Conservation (phyloP, 2,329 filamentous ascomycete species). For the Stachybotrys chartarum region DNA sequence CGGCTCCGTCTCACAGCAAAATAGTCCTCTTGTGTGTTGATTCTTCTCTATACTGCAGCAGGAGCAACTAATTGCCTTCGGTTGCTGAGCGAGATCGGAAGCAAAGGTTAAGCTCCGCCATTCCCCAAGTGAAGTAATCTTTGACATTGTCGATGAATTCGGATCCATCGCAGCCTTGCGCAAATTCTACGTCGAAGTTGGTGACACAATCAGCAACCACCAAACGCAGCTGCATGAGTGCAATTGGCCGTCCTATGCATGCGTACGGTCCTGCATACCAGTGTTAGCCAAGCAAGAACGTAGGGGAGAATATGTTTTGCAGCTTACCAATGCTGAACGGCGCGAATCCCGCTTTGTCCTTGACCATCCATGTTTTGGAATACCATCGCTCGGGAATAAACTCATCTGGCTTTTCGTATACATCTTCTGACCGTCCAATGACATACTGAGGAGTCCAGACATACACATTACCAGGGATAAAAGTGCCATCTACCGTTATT, state of each 20-base stretch:
- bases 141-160: background rate
- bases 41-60: background rate
- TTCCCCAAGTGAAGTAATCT: background rate
- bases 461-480: conserved; percentile 28
- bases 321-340: conserved; percentile 19
- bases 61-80: background rate
- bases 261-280: background rate
- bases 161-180: background rate
- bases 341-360: conserved; percentile 12
- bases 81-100: background rate
- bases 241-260: background rate
- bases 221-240: background rate
- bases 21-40: background rate
- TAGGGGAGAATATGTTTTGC: background rate
- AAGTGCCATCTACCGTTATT: conserved; percentile 19
- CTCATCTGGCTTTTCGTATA: conserved; percentile 9
- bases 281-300: background rate
- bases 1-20: background rate
- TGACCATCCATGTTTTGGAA: conserved; percentile 17
- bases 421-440: conserved; percentile 3
- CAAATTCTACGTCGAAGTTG: background rate
- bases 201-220: background rate
- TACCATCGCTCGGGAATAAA: conserved; percentile 29
- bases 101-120: background rate
- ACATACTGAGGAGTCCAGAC: conserved; percentile 15